phyloP scores from a whole-genome alignment of 169 alveolate genomes.

The Cryptosporidium tyzzeri region DNA sequence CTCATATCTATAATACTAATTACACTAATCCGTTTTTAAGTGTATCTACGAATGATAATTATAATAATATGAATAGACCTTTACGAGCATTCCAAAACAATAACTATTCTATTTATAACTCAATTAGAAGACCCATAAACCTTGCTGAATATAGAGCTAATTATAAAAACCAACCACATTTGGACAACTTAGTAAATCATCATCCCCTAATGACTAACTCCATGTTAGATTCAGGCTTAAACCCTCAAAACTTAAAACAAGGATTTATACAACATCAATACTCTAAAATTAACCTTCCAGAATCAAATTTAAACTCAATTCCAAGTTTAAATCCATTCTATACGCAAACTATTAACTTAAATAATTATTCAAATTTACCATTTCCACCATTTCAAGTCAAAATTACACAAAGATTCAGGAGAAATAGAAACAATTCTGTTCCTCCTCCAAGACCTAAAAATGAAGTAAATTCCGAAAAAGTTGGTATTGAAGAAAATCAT shows the following conservation, averaged over 20 bases:
- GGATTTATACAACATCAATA: background rate
- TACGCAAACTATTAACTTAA: background rate
- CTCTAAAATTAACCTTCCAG: background rate
- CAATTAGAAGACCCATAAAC: background rate
- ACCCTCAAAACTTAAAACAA: background rate
- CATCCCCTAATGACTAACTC: background rate
- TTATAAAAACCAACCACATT: too few relatives aligned
- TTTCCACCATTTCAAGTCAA: conserved; percentile 38
- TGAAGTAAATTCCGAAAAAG: background rate
- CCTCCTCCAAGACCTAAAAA: conserved; percentile 13
- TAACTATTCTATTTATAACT: background rate
- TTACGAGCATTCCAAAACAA: background rate
- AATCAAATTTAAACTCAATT: background rate
- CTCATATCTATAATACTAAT: background rate
- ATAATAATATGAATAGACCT: background rate
- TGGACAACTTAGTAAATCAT: background rate
- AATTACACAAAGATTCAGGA: conserved; percentile 50
- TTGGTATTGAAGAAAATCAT: background rate
- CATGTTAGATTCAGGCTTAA: background rate
- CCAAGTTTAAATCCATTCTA: conserved; percentile 2
- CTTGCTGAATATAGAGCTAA: background rate
- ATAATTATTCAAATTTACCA: background rate
- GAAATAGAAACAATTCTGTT: conserved; percentile 44
- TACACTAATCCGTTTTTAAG: background rate
- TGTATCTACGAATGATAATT: background rate